Conservation (phyloP, 1,284 basidiomycete species). For the Papiliotrema flavescens region DNA sequence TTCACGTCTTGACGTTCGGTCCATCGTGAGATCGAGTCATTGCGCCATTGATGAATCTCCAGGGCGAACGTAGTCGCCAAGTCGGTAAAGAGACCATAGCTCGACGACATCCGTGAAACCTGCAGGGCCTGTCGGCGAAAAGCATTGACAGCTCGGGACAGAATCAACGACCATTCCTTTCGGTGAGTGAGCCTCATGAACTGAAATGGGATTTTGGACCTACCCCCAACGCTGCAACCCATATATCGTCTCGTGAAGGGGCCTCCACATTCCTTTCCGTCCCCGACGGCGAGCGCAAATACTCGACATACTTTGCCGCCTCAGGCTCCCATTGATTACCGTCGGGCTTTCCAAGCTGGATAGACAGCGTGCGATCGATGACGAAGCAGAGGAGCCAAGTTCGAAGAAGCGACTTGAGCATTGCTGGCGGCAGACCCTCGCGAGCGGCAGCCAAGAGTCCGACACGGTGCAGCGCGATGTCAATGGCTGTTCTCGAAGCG, state of each 20-base stretch:
- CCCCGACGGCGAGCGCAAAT: neutral
- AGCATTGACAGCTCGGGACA: neutral
- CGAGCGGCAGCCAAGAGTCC: slow-evolving; percentile 20
- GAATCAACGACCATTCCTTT: neutral
- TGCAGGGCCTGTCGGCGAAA: neutral
- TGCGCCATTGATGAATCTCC: neutral
- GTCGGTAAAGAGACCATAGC: neutral
- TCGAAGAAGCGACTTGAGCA: slow-evolving; percentile 25
- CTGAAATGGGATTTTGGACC: neutral
- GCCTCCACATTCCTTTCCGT: neutral
- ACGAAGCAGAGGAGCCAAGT: slow-evolving; percentile 29
- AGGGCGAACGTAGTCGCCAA: neutral
- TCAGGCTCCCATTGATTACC: slow-evolving; percentile 16
- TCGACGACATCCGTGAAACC: neutral
- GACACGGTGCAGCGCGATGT: slow-evolving; percentile 37
- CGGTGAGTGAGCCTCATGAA: too few species aligned
- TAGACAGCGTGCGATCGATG: slow-evolving; percentile 19
- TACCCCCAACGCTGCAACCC: neutral
- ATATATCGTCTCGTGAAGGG: neutral
- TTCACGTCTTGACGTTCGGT: too few species aligned
- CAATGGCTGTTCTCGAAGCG: slow-evolving; percentile 28
- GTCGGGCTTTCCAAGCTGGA: slow-evolving; percentile 23
- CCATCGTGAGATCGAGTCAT: neutral
- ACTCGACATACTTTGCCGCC: slow-evolving; percentile 11
- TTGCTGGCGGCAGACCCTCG: slow-evolving; percentile 22